Evolutionary conservation across 2,329 filamentous ascomycete species (phyloP).

Genomic region (Fonsecaea erecta): DNA sequence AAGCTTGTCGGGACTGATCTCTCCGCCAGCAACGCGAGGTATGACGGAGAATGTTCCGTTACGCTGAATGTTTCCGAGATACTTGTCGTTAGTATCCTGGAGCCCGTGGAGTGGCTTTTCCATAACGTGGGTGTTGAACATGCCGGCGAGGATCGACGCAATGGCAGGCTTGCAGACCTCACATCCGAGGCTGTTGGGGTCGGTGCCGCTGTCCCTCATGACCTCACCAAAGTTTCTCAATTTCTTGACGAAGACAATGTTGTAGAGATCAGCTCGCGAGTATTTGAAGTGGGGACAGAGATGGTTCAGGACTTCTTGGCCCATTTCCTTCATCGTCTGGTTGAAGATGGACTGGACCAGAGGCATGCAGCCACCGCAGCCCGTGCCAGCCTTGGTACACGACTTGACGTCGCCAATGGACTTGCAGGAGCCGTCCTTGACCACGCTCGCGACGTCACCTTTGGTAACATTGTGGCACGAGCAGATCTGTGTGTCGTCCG

Average conservation of each 20-base stretch:
- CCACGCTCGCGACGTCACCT: constrained; percentile 71
- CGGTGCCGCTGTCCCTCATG: constrained; percentile 77
- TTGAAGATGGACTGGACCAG: constrained; percentile 90
- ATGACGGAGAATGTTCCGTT: constrained; percentile 91
- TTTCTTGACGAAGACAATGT: constrained; percentile 82
- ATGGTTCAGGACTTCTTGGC: constrained; percentile 84
- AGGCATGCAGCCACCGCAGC: constrained; percentile 88
- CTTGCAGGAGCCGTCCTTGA: constrained; percentile 81
- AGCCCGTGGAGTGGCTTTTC: constrained; percentile 71
- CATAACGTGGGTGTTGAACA: constrained; percentile 85
- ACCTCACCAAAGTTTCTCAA: constrained; percentile 73
- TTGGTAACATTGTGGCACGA: constrained; percentile 93
- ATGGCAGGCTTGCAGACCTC: constrained; percentile 85
- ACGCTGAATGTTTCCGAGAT: constrained; percentile 85
- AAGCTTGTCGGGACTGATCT: constrained; percentile 85
- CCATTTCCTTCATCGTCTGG: constrained; percentile 82
- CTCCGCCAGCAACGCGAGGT: constrained; percentile 79
- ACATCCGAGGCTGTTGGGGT: constrained; percentile 74
- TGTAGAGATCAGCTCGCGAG: constrained; percentile 85
- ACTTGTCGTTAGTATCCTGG: constrained; percentile 89
- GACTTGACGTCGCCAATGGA: constrained; percentile 81
- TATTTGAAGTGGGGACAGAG: constrained; percentile 83
- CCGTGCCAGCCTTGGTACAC: constrained; percentile 89
- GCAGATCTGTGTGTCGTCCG: constrained; percentile 86
- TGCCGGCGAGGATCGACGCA: constrained; percentile 76